These are phyloP conservation scores for Prosopis cineraria DNA, from an alignment of 306 rosid genomes.

Conservation along the genomic window DNA sequence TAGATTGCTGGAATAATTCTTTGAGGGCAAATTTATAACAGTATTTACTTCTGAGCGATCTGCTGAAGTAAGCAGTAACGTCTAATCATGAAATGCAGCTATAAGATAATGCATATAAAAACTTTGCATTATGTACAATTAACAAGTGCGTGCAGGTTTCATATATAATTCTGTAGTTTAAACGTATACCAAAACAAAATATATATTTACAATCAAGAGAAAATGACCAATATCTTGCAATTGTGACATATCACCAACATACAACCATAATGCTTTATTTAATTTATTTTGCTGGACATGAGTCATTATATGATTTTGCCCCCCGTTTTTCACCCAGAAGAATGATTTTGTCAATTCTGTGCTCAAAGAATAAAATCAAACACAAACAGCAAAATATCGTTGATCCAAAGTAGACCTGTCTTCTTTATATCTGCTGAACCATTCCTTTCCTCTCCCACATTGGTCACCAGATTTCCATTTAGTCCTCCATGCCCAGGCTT, in stretches of 20 bases:
- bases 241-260: background rate
- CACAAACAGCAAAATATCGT: background rate
- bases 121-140: background rate
- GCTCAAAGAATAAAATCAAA: background rate
- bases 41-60: slow-evolving; percentile 26
- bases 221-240: slow-evolving; percentile 14
- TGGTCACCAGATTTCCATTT: background rate
- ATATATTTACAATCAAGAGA: slow-evolving; percentile 6
- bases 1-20: slow-evolving; percentile 24
- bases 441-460: slow-evolving; percentile 20
- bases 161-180: slow-evolving; percentile 26
- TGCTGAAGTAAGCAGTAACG: slow-evolving; percentile 14
- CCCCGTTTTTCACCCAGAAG: background rate
- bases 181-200: background rate
- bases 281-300: background rate
- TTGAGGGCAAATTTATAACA: slow-evolving; percentile 27
- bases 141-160: background rate
- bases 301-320: background rate
- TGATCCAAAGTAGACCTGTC: slow-evolving; percentile 32
- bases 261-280: background rate
- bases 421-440: slow-evolving; percentile 26
- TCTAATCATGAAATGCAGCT: slow-evolving; percentile 21
- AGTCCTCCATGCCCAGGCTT: slow-evolving; percentile 26
- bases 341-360: background rate
- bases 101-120: slow-evolving; percentile 6